A percentile compares a stretch with the other conserved stretches of the same genome.
Conservation (phyloP, 495 filamentous ascomycete genomes). For the Aspergillus steynii region DNA sequence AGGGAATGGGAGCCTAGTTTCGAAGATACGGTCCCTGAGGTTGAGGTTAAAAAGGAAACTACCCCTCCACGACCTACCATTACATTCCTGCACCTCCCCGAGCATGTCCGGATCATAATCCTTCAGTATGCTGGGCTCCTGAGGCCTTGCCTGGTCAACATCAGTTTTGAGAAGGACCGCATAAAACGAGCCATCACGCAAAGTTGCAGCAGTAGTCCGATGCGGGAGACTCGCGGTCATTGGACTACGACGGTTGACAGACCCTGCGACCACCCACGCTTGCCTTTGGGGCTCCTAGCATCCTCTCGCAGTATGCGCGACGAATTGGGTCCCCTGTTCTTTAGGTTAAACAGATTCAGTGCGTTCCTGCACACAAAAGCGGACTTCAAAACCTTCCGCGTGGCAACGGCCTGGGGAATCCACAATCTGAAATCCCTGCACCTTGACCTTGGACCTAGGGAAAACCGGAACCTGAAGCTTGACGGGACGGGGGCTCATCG, state of each 20-base stretch:
- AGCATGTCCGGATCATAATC: conserved; percentile 19
- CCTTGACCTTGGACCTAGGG: conserved; percentile 22
- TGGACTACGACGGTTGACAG: conserved; percentile 9
- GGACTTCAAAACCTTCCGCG: conserved; percentile 20
- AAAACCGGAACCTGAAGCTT: conserved; percentile 20
- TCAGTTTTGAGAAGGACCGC: conserved; percentile 14
- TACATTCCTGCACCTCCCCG: conserved; percentile 25
- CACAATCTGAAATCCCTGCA: conserved; percentile 20
- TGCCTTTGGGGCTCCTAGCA: conserved; percentile 22
- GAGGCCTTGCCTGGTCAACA: conserved; percentile 21
- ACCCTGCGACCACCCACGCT: conserved; percentile 20
- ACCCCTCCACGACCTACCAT: background rate
- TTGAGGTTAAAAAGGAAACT: background rate
- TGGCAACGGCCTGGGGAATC: conserved; percentile 13
- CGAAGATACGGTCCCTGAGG: background rate
- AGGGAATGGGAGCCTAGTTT: background rate
- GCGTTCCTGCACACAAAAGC: conserved; percentile 12
- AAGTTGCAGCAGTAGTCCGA: conserved; percentile 4
- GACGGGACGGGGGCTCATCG: conserved; percentile 8
- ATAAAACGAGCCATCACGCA: conserved; percentile 1
- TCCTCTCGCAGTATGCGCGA: conserved; percentile 15
- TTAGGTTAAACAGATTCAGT: conserved; percentile 19
- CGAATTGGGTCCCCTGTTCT: conserved; percentile 18
- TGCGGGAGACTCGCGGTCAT: conserved; percentile 4
- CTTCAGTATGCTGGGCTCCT: conserved; percentile 28